phyloP scores from a whole-genome alignment of 768 basidiomycete genomes.

The Leccinellum rugosiceps region DNA sequence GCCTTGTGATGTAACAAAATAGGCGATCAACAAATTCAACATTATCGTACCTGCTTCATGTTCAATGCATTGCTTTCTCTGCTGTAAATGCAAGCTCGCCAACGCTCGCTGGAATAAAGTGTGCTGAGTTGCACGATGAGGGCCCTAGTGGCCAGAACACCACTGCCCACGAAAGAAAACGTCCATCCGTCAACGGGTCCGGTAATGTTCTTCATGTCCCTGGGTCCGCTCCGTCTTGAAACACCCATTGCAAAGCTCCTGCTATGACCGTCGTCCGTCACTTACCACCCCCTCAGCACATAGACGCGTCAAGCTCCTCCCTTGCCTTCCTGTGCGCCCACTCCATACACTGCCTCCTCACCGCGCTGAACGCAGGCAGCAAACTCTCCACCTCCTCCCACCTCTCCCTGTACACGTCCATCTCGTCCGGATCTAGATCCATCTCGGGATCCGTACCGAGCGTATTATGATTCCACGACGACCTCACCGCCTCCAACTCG shows the following conservation, averaged over 20 bases:
- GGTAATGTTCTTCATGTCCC: background rate
- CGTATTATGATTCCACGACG: constrained; percentile 10
- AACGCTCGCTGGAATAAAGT: background rate
- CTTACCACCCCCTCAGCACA: background rate
- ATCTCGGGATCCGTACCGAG: background rate
- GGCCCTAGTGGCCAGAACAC: background rate
- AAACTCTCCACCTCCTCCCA: constrained; percentile 25
- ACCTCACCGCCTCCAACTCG: constrained; percentile 5
- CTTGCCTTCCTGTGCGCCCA: background rate
- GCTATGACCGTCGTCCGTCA: background rate
- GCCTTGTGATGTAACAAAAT: background rate
- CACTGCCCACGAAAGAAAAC: too few species aligned
- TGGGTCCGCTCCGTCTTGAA: background rate
- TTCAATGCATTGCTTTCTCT: background rate
- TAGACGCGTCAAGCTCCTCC: background rate
- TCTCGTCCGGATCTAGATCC: constrained; percentile 3
- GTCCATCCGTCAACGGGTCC: too few species aligned
- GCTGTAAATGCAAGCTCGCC: background rate
- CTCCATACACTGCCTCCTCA: constrained; percentile 16
- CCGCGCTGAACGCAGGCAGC: constrained; percentile 21
- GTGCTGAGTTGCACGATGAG: background rate
- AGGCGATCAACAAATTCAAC: background rate
- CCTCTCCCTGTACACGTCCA: constrained; percentile 7
- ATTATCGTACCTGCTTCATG: background rate
- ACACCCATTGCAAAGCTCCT: too few species aligned